Conservation (phyloP, 495 filamentous ascomycete species). For the Penicillium malachiteum region DNA sequence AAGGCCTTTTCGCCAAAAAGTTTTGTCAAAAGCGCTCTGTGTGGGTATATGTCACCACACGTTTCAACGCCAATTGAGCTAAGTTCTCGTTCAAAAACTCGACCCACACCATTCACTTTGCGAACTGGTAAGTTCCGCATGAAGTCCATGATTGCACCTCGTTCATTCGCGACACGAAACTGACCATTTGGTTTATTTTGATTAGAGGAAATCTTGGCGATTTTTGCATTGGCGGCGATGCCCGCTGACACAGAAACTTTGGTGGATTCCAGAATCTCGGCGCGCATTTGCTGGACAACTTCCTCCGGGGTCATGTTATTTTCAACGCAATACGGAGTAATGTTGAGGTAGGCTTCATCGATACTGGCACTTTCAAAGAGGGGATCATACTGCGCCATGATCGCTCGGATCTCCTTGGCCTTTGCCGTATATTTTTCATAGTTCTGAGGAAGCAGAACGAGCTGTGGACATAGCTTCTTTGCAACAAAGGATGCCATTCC, state of each 20-base stretch:
- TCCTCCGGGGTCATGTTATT: slow-evolving; percentile 68
- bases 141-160: slow-evolving; percentile 74
- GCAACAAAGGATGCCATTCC: slow-evolving; percentile 97
- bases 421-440: slow-evolving; percentile 92
- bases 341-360: slow-evolving; percentile 95
- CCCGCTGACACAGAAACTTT: slow-evolving; percentile 91
- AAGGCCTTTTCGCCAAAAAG: slow-evolving; percentile 92
- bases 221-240: slow-evolving; percentile 86
- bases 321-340: slow-evolving; percentile 78
- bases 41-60: slow-evolving; percentile 82
- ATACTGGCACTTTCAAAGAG: slow-evolving; percentile 90
- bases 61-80: slow-evolving; percentile 82
- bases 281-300: slow-evolving; percentile 71
- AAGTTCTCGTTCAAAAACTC: slow-evolving; percentile 92
- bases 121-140: slow-evolving; percentile 79
- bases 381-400: slow-evolving; percentile 83
- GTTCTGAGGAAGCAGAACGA: slow-evolving; percentile 80
- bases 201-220: slow-evolving; percentile 95
- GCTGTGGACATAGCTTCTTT: slow-evolving; percentile 85
- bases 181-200: slow-evolving; percentile 97
- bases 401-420: slow-evolving; percentile 79
- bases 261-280: slow-evolving; percentile 71
- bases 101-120: slow-evolving; percentile 90
- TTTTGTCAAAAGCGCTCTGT: slow-evolving; percentile 66
- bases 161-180: slow-evolving; percentile 68